Conservation (phyloP, 2,329 filamentous ascomycete genomes). For the Curvularia sp. region DNA sequence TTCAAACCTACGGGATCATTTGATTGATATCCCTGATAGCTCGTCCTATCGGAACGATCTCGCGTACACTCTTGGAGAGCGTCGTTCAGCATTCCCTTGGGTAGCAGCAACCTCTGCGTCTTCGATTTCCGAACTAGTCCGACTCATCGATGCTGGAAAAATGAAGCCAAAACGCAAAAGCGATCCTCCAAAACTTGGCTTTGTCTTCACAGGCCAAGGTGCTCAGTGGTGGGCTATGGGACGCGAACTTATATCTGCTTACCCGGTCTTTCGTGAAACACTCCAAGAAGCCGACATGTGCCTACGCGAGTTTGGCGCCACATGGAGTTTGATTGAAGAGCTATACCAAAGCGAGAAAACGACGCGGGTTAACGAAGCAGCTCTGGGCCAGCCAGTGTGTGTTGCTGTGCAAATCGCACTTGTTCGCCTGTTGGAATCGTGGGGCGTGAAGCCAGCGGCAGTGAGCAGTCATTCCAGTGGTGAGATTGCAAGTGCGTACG, state of each 20-base stretch:
- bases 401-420: constrained; percentile 30
- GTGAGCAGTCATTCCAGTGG: constrained; percentile 33
- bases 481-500: constrained; percentile 35
- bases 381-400: constrained; percentile 22
- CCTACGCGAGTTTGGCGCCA: neutral
- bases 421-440: constrained; percentile 17
- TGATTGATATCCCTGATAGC: neutral
- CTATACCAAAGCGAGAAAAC: constrained; percentile 12
- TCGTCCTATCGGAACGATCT: neutral
- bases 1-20: neutral
- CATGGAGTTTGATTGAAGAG: constrained; percentile 25
- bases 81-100: constrained; percentile 2
- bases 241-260: too few species aligned
- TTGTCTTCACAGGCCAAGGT: constrained; percentile 3
- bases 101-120: neutral
- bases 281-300: constrained; percentile 29
- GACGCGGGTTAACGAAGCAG: constrained; percentile 18
- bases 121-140: neutral
- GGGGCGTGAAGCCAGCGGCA: constrained; percentile 16
- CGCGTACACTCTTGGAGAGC: neutral
- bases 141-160: neutral
- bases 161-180: neutral
- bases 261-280: too few species aligned
- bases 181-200: neutral
- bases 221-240: too few species aligned